These are phyloP conservation scores for Wallacemonas rigidus DNA, from an alignment of 208 protist genomes.

Conservation along the genomic window DNA sequence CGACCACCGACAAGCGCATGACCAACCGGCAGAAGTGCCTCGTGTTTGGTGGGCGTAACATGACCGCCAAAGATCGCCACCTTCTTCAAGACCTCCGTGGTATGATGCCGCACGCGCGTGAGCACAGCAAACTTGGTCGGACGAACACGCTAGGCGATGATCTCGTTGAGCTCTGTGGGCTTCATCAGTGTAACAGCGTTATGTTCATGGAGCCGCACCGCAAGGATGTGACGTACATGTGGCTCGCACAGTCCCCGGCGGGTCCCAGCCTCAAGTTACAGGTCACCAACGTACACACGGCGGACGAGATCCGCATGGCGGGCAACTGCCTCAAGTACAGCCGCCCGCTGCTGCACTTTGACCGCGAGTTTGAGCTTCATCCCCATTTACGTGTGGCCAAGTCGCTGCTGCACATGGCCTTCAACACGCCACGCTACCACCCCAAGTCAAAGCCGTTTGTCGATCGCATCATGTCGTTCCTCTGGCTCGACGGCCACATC, in stretches of 20 bases:
- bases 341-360: constrained; percentile 97
- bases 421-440: constrained; percentile 96
- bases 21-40: constrained; percentile 95
- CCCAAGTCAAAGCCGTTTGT: constrained; percentile 98
- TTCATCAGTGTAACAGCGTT: constrained; percentile 94
- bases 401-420: constrained; percentile 96
- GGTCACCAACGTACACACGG: constrained; percentile 96
- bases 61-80: constrained; percentile 92
- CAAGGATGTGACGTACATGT: constrained; percentile 93
- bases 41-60: constrained; percentile 89
- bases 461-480: constrained; percentile 98
- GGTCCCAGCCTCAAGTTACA: constrained; percentile 96
- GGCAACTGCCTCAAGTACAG: constrained; percentile 98
- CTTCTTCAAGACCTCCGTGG: constrained; percentile 92
- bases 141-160: constrained; percentile 67
- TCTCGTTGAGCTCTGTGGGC: constrained; percentile 88
- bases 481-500: constrained; percentile 95
- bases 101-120: constrained; percentile 95
- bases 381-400: constrained; percentile 94
- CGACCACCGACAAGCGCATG: constrained; percentile 77
- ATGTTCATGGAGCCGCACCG: constrained; percentile 93
- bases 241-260: constrained; percentile 90
- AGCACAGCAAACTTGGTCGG: constrained; percentile 89
- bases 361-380: constrained; percentile 93
- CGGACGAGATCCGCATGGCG: constrained; percentile 97